Conservation (phyloP, 352 stramenopile species). For the Globisporangium alternatum region DNA sequence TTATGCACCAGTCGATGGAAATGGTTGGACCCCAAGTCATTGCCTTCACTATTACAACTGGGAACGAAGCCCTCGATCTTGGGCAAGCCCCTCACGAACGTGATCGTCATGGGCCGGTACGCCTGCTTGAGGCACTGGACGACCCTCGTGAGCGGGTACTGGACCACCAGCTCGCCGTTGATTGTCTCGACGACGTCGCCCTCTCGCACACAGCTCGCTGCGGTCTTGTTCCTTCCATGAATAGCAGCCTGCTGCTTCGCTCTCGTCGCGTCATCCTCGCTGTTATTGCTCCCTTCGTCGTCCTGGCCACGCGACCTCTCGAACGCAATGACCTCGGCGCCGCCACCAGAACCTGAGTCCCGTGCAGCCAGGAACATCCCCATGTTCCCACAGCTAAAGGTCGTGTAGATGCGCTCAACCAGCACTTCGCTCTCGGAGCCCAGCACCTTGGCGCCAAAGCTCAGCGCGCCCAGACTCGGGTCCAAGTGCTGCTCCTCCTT, state of each 20-base stretch:
- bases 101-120: conserved; percentile 44
- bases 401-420: conserved; percentile 42
- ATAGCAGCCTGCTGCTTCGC: not conserved
- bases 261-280: not conserved
- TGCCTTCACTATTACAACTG: not conserved
- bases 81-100: conserved; percentile 36
- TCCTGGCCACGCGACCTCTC: not conserved
- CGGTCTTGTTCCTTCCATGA: not conserved
- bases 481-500: conserved; percentile 42
- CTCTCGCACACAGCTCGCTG: conserved; percentile 8
- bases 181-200: conserved; percentile 44
- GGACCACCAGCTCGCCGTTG: conserved; percentile 40
- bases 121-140: conserved; percentile 35
- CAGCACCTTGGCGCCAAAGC: conserved; percentile 36
- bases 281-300: conserved; percentile 15
- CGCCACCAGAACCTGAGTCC: conserved; percentile 8
- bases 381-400: conserved; percentile 45
- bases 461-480: conserved; percentile 23
- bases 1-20: not conserved
- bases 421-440: conserved; percentile 28
- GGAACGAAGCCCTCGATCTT: conserved; percentile 19
- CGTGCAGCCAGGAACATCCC: conserved; percentile 33
- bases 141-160: conserved; percentile 29
- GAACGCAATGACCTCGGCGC: conserved; percentile 29
- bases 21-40: not conserved